Evolutionary conservation across 495 filamentous ascomycete species (phyloP).

Genomic region (Penicillium canescens): DNA sequence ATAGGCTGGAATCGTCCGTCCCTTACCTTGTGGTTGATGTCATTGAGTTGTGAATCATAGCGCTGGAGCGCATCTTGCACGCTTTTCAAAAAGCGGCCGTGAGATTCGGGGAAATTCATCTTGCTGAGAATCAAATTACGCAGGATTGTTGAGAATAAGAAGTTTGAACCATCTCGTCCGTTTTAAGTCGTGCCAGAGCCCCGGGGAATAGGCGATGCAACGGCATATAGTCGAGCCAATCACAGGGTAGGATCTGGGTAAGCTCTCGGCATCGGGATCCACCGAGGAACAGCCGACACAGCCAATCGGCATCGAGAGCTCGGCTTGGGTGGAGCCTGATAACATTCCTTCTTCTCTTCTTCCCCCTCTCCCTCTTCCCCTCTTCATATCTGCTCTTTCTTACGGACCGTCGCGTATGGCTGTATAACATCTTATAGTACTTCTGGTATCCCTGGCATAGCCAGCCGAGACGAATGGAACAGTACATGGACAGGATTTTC

Average conservation of each 20-base stretch:
- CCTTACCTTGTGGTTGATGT: constrained; percentile 49
- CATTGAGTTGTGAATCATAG: constrained; percentile 36
- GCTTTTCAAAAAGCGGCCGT: constrained; percentile 26
- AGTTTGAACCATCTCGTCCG: too few species aligned
- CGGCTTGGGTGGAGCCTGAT: constrained; percentile 7
- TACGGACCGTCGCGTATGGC: too few species aligned
- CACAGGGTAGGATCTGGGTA: background rate
- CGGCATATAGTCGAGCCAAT: background rate
- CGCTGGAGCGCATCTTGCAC: constrained; percentile 30
- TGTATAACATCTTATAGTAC: background rate
- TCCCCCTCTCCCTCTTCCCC: constrained; percentile 4
- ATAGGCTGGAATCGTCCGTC: background rate
- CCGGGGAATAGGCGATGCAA: background rate
- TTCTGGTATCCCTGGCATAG: background rate
- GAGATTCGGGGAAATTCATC: constrained; percentile 29
- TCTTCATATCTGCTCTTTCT: constrained; percentile 1
- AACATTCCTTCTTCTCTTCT: background rate
- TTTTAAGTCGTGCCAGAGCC: too few species aligned
- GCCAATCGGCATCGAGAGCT: constrained; percentile 24
- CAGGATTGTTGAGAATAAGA: too few species aligned
- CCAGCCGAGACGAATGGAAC: background rate
- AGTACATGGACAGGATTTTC: background rate
- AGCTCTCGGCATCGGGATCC: background rate
- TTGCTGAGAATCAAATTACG: background rate
- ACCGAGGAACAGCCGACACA: constrained; percentile 19